A percentile compares a stretch with the other conserved stretches of the same genome.
Evolutionary conservation across 352 stramenopile species (phyloP).

Genomic region (Phytophthora melonis): DNA sequence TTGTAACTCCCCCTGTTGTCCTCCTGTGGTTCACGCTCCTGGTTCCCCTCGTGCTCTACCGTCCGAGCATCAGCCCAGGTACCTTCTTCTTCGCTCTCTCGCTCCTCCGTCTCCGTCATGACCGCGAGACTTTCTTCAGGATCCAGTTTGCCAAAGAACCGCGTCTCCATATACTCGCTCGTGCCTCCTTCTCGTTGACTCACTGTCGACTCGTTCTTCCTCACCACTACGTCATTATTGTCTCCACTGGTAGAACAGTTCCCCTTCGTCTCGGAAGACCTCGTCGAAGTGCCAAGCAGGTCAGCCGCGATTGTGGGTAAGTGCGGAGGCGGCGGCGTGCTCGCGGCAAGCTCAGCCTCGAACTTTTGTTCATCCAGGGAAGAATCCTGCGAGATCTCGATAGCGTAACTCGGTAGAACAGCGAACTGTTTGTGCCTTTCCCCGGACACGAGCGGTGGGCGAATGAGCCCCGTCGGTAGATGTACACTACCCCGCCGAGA

Average conservation of each 20-base stretch:
- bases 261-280: background rate
- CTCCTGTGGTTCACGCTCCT: conserved; percentile 13
- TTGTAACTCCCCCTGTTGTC: background rate
- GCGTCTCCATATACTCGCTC: conserved; percentile 22
- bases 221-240: background rate
- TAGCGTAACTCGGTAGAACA: conserved; percentile 44
- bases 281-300: conserved; percentile 27
- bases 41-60: conserved; percentile 17
- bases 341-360: conserved; percentile 59
- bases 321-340: conserved; percentile 60
- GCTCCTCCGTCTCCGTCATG: conserved; percentile 33
- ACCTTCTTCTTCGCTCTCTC: conserved; percentile 16
- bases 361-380: conserved; percentile 52
- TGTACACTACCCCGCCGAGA: conserved; percentile 24
- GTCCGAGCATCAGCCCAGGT: conserved; percentile 7
- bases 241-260: conserved; percentile 17
- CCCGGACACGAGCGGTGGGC: conserved; percentile 53
- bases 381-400: conserved; percentile 19
- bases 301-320: conserved; percentile 55
- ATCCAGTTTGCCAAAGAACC: conserved; percentile 38
- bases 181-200: conserved; percentile 9
- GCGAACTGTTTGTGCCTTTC: conserved; percentile 61
- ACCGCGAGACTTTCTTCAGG: conserved; percentile 40
- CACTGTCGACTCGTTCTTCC: conserved; percentile 11
- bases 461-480: conserved; percentile 27